Evolutionary conservation across 306 rosid genomes (phyloP).

Genomic region (Vigna nakashimae): DNA sequence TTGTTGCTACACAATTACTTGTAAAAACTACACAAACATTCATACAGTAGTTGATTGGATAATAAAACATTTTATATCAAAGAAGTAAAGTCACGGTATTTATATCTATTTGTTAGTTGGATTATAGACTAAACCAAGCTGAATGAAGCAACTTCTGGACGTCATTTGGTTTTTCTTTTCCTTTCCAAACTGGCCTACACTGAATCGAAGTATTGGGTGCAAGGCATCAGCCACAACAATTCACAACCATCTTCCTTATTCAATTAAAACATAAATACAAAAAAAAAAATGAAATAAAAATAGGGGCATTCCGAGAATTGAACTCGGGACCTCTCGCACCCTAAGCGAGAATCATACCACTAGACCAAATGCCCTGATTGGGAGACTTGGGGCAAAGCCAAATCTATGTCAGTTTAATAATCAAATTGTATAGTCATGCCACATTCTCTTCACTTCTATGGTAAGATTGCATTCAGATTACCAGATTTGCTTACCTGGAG

Average conservation of each 20-base stretch:
- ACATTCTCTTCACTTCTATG: neutral
- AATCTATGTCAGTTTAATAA: neutral
- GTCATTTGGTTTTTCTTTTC: conserved; percentile 22
- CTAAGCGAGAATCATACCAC: conserved; percentile 81
- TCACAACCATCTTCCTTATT: neutral
- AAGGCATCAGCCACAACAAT: neutral
- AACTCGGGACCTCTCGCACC: conserved; percentile 76
- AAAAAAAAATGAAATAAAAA: neutral
- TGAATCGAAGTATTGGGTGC: neutral
- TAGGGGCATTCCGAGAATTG: conserved; percentile 41
- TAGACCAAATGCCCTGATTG: conserved; percentile 42
- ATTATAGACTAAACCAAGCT: conserved; percentile 35
- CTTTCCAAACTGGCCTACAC: conserved; percentile 29
- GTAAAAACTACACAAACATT: conserved; percentile 70
- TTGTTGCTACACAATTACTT: conserved; percentile 74
- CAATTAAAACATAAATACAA: neutral
- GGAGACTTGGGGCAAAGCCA: neutral
- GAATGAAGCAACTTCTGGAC: conserved; percentile 21
- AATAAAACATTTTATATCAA: conserved; percentile 57
- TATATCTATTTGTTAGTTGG: conserved; percentile 25
- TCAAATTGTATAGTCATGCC: neutral
- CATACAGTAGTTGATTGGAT: conserved; percentile 57
- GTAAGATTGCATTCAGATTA: neutral
- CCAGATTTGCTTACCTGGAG: conserved; percentile 16
- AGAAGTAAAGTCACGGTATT: conserved; percentile 52